Percentiles rank a stretch among this genome's conserved stretches.
These are phyloP conservation scores for Ilyonectria robusta DNA, from an alignment of 2,329 filamentous ascomycete genomes.

Conservation along the genomic window DNA sequence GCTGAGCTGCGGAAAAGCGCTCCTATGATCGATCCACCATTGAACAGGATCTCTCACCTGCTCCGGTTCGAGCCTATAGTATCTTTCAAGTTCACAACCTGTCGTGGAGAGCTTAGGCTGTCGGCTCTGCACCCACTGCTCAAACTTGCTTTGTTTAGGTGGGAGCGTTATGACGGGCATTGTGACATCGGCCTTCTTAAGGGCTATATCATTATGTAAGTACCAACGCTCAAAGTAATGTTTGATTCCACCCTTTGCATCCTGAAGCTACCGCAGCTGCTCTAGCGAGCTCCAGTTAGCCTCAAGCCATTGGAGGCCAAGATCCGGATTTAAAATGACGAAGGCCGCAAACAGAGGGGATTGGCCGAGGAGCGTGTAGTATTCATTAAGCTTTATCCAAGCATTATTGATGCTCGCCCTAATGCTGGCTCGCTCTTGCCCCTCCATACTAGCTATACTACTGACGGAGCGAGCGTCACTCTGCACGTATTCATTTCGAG, in stretches of 20 bases:
- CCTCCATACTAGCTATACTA: constrained; percentile 4
- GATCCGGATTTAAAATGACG: constrained; percentile 23
- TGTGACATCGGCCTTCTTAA: neutral
- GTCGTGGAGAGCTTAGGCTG: constrained; percentile 23
- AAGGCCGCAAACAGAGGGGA: constrained; percentile 29
- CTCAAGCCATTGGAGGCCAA: constrained; percentile 23
- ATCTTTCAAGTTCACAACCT: constrained; percentile 14
- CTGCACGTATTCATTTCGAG: constrained; percentile 22
- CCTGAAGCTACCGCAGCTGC: constrained; percentile 22
- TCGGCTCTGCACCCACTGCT: constrained; percentile 12
- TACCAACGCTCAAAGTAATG: constrained; percentile 25
- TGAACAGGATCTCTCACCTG: neutral
- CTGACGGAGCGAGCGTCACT: constrained; percentile 20
- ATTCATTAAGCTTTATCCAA: constrained; percentile 28
- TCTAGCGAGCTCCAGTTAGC: constrained; percentile 22
- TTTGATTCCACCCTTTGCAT: constrained; percentile 23
- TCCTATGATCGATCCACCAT: constrained; percentile 19
- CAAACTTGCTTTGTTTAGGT: constrained; percentile 21
- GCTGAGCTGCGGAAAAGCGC: constrained; percentile 24
- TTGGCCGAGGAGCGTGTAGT: constrained; percentile 17
- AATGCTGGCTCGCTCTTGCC: neutral
- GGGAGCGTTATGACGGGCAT: constrained; percentile 1
- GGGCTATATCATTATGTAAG: neutral
- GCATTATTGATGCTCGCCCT: constrained; percentile 1
- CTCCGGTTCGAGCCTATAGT: constrained; percentile 12